A percentile compares a stretch with the other conserved stretches of the same genome.
These are phyloP conservation scores for Suzukiozyma palmioleophila DNA, from an alignment of 1,139 yeast species.

Conservation along the genomic window DNA sequence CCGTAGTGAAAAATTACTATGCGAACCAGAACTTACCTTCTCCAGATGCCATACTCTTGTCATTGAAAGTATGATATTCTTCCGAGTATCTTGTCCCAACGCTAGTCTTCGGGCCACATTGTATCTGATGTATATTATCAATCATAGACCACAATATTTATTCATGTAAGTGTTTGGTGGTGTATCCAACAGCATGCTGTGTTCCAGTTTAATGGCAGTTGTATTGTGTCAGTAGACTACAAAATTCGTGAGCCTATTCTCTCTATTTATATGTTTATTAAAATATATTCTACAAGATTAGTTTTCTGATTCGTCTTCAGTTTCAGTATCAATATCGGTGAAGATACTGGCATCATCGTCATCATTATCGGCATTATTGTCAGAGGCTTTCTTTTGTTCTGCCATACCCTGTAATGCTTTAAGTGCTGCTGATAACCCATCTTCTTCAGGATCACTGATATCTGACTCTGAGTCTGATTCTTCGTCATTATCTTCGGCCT, in stretches of 20 bases:
- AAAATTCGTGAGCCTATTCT: neutral
- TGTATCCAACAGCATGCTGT: too few species aligned
- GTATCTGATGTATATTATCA: too few species aligned
- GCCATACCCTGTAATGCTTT: constrained; percentile 51
- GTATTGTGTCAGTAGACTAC: too few species aligned
- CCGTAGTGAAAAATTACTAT: constrained; percentile 45
- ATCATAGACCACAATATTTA: too few species aligned
- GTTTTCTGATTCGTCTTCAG: constrained; percentile 47
- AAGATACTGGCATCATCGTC: constrained; percentile 37
- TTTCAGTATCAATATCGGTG: constrained; percentile 49
- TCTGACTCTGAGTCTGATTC: constrained; percentile 43
- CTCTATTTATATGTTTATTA: neutral
- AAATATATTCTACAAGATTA: constrained; percentile 4
- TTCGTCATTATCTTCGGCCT: constrained; percentile 15
- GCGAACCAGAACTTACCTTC: constrained; percentile 40
- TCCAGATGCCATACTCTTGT: constrained; percentile 43
- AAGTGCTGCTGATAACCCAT: constrained; percentile 60
- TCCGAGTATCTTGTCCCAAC: too few species aligned
- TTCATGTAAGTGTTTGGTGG: too few species aligned
- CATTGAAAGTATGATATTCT: constrained; percentile 19
- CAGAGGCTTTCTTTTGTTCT: constrained; percentile 26
- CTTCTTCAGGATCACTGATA: constrained; percentile 64
- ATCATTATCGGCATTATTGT: constrained; percentile 33
- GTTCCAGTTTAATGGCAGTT: too few species aligned
- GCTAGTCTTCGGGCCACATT: too few species aligned